These are phyloP conservation scores for Aspergillus ochraceus DNA, from an alignment of 2,329 filamentous ascomycete genomes.

Conservation along the genomic window DNA sequence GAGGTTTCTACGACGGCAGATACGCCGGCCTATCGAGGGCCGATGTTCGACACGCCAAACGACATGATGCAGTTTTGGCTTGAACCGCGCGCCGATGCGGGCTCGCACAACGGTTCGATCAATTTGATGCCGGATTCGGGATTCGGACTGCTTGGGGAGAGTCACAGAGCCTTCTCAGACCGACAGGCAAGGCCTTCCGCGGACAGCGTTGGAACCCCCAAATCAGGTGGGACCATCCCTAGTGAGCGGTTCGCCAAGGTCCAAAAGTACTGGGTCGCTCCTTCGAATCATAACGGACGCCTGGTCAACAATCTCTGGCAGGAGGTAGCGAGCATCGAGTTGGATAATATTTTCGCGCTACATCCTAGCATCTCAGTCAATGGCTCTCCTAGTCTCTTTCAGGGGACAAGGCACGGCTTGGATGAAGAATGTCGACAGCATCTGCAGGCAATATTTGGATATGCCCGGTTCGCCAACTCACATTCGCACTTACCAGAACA, in stretches of 20 bases:
- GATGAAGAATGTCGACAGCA: slow-evolving; percentile 44
- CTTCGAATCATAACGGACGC: slow-evolving; percentile 37
- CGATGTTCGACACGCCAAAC: slow-evolving; percentile 29
- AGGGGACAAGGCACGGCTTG: slow-evolving; percentile 38
- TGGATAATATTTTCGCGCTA: slow-evolving; percentile 43
- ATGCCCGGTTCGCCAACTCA: slow-evolving; percentile 17
- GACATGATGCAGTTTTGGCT: slow-evolving; percentile 40
- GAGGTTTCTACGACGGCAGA: slow-evolving; percentile 23
- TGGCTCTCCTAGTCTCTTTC: slow-evolving; percentile 22
- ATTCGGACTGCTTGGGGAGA: slow-evolving; percentile 26
- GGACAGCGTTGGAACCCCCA: slow-evolving; percentile 20
- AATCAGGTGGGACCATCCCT: slow-evolving; percentile 32
- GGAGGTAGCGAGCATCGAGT: slow-evolving; percentile 35
- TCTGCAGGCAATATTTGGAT: slow-evolving; percentile 40
- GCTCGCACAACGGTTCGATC: slow-evolving; percentile 29
- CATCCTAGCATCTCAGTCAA: slow-evolving; percentile 21
- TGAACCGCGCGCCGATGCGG: slow-evolving; percentile 32
- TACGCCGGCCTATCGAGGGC: slow-evolving; percentile 21
- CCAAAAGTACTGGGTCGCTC: slow-evolving; percentile 44
- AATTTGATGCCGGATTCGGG: slow-evolving; percentile 29
- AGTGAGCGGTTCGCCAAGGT: slow-evolving; percentile 45
- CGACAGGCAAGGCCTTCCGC: slow-evolving; percentile 24
- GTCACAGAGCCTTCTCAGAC: slow-evolving; percentile 20
- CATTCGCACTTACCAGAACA: slow-evolving; percentile 20
- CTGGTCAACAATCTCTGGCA: slow-evolving; percentile 45